These are phyloP conservation scores for Podospora australis DNA, from an alignment of 495 filamentous ascomycete genomes.

Conservation along the genomic window DNA sequence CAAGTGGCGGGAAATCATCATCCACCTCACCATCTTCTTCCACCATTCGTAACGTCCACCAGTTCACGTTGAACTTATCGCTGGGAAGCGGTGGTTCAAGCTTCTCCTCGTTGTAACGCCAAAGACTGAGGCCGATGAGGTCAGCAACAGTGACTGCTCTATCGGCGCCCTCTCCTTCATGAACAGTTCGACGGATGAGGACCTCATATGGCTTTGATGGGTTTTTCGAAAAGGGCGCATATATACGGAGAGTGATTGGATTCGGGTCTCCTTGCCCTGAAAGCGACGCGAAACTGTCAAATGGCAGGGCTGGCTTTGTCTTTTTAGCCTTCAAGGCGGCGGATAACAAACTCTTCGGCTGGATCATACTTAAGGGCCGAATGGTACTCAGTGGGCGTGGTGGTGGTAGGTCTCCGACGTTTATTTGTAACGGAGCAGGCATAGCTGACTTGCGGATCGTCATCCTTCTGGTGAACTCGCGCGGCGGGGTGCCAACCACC, in stretches of 20 bases:
- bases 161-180: constrained; percentile 56
- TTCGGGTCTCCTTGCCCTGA: constrained; percentile 80
- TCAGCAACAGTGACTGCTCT: constrained; percentile 77
- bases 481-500: constrained; percentile 49
- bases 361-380: constrained; percentile 71
- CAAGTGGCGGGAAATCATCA: constrained; percentile 85
- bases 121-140: constrained; percentile 82
- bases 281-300: constrained; percentile 78
- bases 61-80: constrained; percentile 75
- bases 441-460: constrained; percentile 39
- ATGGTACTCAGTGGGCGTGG: constrained; percentile 86
- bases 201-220: constrained; percentile 69
- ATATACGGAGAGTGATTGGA: constrained; percentile 79
- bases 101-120: constrained; percentile 78
- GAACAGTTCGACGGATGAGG: constrained; percentile 67
- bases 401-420: constrained; percentile 72
- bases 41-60: constrained; percentile 90
- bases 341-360: constrained; percentile 68
- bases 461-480: constrained; percentile 43
- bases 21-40: constrained; percentile 85
- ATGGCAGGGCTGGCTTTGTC: constrained; percentile 70
- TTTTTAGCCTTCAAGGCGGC: constrained; percentile 68
- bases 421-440: constrained; percentile 48
- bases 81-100: constrained; percentile 62
- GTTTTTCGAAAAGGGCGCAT: constrained; percentile 71